A percentile compares a stretch with the other conserved stretches of the same genome.
These are phyloP conservation scores for Jackrogersella minutella DNA, from an alignment of 495 filamentous ascomycete genomes.

Conservation along the genomic window DNA sequence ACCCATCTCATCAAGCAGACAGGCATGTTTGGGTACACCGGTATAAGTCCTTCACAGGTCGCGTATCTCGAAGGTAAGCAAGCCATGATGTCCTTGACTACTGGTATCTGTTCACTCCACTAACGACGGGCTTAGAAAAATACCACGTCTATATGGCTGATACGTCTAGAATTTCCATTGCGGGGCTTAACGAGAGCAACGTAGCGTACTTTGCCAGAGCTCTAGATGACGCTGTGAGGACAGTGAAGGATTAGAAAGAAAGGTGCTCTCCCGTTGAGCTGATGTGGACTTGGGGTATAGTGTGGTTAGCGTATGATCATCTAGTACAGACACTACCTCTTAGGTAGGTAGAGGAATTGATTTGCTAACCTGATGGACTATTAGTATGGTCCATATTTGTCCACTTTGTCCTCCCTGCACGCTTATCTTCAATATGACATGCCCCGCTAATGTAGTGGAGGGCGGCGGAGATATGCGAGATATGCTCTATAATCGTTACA, in stretches of 20 bases:
- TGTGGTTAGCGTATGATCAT: no score
- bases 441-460: background rate
- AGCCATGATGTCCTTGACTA: no score
- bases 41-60: constrained; percentile 2
- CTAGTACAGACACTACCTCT: no score
- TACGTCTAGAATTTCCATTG: constrained; percentile 23
- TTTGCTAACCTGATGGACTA: background rate
- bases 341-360: no score
- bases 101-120: background rate
- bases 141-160: constrained; percentile 33
- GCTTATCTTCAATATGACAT: background rate
- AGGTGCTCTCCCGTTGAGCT: no score
- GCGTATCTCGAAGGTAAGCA: constrained; percentile 11
- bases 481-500: no score
- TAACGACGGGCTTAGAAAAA: constrained; percentile 33
- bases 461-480: background rate
- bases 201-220: constrained; percentile 56
- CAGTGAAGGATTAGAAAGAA: no score
- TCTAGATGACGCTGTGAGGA: constrained; percentile 44
- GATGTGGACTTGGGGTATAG: no score
- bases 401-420: background rate
- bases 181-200: constrained; percentile 56
- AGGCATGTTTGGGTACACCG: constrained; percentile 54
- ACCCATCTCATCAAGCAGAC: constrained; percentile 57
- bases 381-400: background rate